Evolutionary conservation across 1,284 basidiomycete species (phyloP), one percentile per base, ranked within the genome.

Genomic region (Stygiomarasmius scandens): DNA sequence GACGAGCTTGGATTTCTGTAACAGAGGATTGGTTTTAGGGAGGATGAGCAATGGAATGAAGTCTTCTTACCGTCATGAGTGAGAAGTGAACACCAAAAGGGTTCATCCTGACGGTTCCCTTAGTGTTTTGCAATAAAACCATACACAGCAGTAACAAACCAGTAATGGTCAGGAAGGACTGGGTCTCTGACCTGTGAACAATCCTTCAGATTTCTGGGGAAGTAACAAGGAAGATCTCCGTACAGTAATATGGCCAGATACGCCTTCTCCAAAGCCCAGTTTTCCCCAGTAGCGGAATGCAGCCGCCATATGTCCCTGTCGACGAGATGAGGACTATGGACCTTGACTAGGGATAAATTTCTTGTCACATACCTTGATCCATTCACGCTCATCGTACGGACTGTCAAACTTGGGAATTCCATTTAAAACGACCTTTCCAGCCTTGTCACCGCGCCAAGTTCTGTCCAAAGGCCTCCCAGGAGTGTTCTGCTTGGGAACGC

Each of bases 191-290:
- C 29, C 29, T 32, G 16, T 41, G 38, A 16, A n/a, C 4, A 4
- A 9, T 4, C 11, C 4, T 12, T 12, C 38, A 19, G n/a, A 41
- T 5, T 41, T 19, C 16, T 41, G 11, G 11, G 38, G 16, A 4
- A n/a, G 16, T 19, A 41, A 41, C 6, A 19, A 19, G n/a, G 11
- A 16, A 41, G n/a, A 16, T 16, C 38, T 41, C 16, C 84, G 75
- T 47, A 86, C 80, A n/a, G 85, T 88, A 59, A 88, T 82, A 66
- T 87, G 85, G 0, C 83, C 83, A 3, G 83, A 79, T 16, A 81
- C 73, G 10, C 84, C 84, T 61, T 87, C 84, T 56, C 83, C 83
- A 64, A 78, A 85, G 2, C 84, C 84, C 23, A 79, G 68, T 56
- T 79, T 74, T 22, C 77, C 81, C 76, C 52, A 54, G 36, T 46